These are phyloP conservation scores for Cercospora brassicicola DNA, from an alignment of 2,329 filamentous ascomycete species.

Conservation along the genomic window DNA sequence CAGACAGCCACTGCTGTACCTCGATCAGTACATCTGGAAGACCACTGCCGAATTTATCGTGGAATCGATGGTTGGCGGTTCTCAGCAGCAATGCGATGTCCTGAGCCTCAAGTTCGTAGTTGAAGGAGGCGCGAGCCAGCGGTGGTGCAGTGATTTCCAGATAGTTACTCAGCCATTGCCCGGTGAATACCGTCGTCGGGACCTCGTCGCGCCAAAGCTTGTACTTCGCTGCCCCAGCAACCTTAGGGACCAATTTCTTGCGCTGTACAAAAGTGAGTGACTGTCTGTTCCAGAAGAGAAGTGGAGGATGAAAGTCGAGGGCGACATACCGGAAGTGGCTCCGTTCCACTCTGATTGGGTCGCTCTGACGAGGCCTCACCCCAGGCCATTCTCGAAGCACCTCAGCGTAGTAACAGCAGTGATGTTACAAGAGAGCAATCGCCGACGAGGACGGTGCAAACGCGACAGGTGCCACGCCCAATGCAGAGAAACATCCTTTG, in stretches of 20 bases:
- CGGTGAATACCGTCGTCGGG: background rate
- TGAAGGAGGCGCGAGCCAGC: constrained; percentile 1
- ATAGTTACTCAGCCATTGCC: constrained; percentile 1
- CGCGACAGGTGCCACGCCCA: background rate
- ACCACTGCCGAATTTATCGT: background rate
- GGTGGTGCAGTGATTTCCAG: background rate
- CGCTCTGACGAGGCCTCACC: background rate
- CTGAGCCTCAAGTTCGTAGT: background rate
- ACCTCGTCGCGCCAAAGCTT: background rate
- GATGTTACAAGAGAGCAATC: background rate
- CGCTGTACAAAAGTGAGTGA: background rate
- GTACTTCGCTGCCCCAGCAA: background rate
- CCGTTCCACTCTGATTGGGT: constrained; percentile 3
- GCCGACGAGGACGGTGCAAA: background rate
- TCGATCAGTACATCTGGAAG: background rate
- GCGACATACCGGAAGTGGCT: background rate
- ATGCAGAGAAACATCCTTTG: background rate
- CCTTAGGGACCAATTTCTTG: background rate
- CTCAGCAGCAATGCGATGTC: background rate
- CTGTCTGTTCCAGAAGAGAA: background rate
- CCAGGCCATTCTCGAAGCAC: background rate
- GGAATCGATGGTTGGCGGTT: background rate
- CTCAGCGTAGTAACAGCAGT: background rate
- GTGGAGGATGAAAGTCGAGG: background rate
- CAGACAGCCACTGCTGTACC: constrained; percentile 12